Evolutionary conservation across 2,329 filamentous ascomycete species (phyloP).

Genomic region (Aureobasidium musti): DNA sequence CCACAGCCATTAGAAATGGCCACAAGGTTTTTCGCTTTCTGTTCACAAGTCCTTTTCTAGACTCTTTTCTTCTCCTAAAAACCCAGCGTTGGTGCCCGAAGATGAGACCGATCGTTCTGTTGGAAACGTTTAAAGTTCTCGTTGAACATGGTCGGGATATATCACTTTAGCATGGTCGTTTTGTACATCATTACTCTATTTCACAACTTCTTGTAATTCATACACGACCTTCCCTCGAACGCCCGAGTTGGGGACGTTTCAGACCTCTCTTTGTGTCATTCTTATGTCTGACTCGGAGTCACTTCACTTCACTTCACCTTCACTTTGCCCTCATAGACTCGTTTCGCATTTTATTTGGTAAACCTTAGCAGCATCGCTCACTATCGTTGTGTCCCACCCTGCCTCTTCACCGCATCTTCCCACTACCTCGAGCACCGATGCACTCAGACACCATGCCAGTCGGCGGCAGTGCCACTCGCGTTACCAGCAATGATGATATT

Average conservation of each 20-base stretch:
- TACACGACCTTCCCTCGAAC: neutral
- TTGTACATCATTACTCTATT: constrained; percentile 16
- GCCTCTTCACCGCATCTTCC: neutral
- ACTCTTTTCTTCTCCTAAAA: neutral
- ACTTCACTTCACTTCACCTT: neutral
- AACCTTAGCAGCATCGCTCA: neutral
- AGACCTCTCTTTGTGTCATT: neutral
- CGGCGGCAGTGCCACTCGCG: neutral
- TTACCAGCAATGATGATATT: neutral
- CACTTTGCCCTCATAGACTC: neutral
- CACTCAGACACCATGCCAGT: neutral
- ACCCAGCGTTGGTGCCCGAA: neutral
- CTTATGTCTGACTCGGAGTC: neutral
- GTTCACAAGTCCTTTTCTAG: neutral
- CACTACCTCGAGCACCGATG: neutral
- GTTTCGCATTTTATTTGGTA: neutral
- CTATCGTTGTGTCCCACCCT: neutral
- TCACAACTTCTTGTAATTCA: constrained; percentile 13
- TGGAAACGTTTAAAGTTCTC: neutral
- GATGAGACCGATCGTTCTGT: neutral
- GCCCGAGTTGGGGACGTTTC: neutral
- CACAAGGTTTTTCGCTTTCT: neutral
- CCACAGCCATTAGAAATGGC: constrained; percentile 24
- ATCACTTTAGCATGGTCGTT: constrained; percentile 2
- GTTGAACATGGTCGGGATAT: neutral